Evolutionary conservation across 2,329 filamentous ascomycete species (phyloP).

Genomic region (Thyridium curvatum): DNA sequence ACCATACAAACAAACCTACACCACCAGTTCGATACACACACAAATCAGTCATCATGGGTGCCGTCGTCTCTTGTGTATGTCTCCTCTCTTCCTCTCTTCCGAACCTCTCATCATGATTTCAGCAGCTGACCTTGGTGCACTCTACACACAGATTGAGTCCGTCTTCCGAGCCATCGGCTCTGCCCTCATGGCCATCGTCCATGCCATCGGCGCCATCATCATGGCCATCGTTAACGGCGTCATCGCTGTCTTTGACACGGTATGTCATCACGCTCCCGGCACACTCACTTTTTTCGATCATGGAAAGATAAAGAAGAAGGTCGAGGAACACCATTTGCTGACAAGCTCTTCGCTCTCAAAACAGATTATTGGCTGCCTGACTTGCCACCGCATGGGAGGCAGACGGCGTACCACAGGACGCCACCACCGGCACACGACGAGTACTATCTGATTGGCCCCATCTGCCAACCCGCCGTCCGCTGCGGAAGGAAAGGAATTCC

Average conservation of each 20-base stretch:
- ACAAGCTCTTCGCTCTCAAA: neutral
- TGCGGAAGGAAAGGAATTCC: no score
- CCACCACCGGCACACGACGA: constrained; percentile 19
- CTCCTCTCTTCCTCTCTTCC: constrained; percentile 2
- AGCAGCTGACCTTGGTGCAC: no score
- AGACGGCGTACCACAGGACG: constrained; percentile 10
- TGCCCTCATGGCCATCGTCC: constrained; percentile 62
- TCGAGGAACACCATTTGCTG: no score
- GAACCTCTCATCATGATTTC: constrained; percentile 8
- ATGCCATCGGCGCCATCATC: constrained; percentile 58
- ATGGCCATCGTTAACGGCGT: constrained; percentile 62
- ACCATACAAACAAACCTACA: constrained; percentile 5
- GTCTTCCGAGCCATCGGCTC: constrained; percentile 59
- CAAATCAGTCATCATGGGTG: constrained; percentile 60
- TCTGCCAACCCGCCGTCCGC: no score
- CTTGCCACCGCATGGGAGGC: constrained; percentile 38
- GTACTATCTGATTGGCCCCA: constrained; percentile 19
- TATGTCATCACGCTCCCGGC: constrained; percentile 1
- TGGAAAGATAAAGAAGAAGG: neutral
- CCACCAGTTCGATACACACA: no score
- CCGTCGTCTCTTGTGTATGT: constrained; percentile 73
- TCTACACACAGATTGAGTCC: constrained; percentile 42
- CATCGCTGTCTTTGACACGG: constrained; percentile 55
- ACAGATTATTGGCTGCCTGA: constrained; percentile 56
- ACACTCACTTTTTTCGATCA: neutral